Conservation (phyloP, 2,329 filamentous ascomycete genomes). For the Ophiocordyceps australis region DNA sequence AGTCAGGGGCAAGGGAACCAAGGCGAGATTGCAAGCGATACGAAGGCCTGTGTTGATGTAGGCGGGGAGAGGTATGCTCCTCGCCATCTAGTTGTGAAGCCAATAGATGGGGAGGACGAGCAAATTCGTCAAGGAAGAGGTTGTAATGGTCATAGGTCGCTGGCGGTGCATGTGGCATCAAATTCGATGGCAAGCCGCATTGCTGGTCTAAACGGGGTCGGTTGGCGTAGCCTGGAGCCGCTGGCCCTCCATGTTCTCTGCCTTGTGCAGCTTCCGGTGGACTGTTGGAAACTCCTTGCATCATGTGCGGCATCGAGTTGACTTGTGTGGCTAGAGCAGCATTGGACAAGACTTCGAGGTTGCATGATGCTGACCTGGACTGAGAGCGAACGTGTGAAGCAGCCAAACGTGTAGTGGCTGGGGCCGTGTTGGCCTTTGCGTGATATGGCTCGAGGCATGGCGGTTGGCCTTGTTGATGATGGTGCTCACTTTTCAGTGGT, state of each 20-base stretch:
- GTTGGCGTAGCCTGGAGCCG: conserved; percentile 31
- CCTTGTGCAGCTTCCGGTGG: too few species aligned
- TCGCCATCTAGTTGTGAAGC: conserved; percentile 35
- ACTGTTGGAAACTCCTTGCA: too few species aligned
- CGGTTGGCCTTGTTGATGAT: background rate
- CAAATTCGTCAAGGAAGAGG: conserved; percentile 39
- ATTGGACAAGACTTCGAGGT: conserved; percentile 39
- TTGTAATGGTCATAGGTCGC: conserved; percentile 37
- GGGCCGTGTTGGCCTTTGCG: too few species aligned
- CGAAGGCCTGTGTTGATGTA: conserved; percentile 25
- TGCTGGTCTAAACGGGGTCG: conserved; percentile 26
- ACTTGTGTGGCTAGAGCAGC: conserved; percentile 40
- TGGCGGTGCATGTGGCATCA: conserved; percentile 10
- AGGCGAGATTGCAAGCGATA: conserved; percentile 37
- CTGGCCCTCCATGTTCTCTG: too few species aligned
- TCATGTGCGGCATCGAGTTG: conserved; percentile 29
- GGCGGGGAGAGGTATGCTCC: conserved; percentile 24
- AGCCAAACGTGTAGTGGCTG: too few species aligned
- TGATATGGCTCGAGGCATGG: too few species aligned
- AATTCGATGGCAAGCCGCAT: conserved; percentile 20
- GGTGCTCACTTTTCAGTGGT: conserved; percentile 6
- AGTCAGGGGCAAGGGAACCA: conserved; percentile 32
- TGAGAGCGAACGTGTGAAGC: too few species aligned
- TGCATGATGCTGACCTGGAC: conserved; percentile 28
- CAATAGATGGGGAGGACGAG: conserved; percentile 33